Conservation (phyloP, 2,329 filamentous ascomycete genomes). For the Colletotrichum eleusines region DNA sequence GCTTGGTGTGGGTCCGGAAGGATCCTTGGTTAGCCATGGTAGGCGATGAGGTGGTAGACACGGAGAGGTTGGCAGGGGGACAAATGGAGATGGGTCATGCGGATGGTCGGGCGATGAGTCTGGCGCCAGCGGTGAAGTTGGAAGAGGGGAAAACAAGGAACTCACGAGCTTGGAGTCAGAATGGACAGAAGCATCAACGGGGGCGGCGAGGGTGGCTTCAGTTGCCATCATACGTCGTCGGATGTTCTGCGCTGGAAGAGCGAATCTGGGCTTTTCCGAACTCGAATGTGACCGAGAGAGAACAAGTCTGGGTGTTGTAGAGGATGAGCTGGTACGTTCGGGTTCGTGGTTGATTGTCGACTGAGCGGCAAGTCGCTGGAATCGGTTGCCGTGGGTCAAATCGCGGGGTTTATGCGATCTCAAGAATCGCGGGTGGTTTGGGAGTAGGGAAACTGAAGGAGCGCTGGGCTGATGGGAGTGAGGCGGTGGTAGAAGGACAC, state of each 20-base stretch:
- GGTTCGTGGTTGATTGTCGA: constrained; percentile 22
- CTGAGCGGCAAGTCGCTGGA: constrained; percentile 32
- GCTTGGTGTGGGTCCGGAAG: constrained; percentile 35
- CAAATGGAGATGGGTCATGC: constrained; percentile 11
- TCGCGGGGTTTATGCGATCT: constrained; percentile 46
- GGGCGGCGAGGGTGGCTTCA: constrained; percentile 67
- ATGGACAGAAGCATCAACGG: constrained; percentile 66
- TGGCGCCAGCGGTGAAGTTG: constrained; percentile 27
- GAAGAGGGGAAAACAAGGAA: constrained; percentile 39
- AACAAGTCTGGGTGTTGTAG: constrained; percentile 12
- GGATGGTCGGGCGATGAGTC: constrained; percentile 19
- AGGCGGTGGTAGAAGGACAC: constrained; percentile 35
- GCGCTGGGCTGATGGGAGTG: constrained; percentile 32
- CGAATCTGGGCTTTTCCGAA: constrained; percentile 47
- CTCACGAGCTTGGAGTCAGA: constrained; percentile 61
- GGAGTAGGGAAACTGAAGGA: constrained; percentile 28
- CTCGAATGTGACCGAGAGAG: constrained; percentile 41
- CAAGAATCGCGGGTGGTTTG: constrained; percentile 9
- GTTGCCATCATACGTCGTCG: constrained; percentile 74
- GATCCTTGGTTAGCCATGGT: constrained; percentile 46
- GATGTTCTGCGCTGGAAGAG: constrained; percentile 43
- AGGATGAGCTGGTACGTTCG: constrained; percentile 1
- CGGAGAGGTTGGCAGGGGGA: constrained; percentile 13
- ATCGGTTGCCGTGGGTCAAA: constrained; percentile 43
- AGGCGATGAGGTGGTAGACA: constrained; percentile 2